phyloP scores from a whole-genome alignment of 108 stramenopile genomes.

The Skeletonema marinoi region DNA sequence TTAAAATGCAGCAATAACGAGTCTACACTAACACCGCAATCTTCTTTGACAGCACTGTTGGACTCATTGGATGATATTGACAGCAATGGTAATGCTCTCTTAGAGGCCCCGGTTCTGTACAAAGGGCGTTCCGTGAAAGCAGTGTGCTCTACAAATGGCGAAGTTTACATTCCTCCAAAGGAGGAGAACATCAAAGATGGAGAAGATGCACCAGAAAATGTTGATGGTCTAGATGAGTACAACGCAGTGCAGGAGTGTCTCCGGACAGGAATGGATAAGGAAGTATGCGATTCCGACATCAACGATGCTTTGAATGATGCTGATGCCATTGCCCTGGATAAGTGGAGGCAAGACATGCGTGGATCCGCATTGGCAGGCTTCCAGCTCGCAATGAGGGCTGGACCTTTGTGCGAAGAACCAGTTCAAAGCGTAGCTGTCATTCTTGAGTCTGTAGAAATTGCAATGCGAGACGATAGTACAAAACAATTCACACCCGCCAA shows the following conservation, averaged over 20 bases:
- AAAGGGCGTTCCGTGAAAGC: slow-evolving; percentile 37
- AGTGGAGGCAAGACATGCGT: slow-evolving; percentile 77
- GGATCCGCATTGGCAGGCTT: slow-evolving; percentile 84
- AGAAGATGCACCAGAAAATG: slow-evolving; percentile 15
- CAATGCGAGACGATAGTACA: slow-evolving; percentile 36
- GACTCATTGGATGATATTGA: slow-evolving; percentile 36
- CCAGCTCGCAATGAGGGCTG: slow-evolving; percentile 76
- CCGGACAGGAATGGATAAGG: slow-evolving; percentile 11
- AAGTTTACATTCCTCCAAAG: slow-evolving; percentile 44
- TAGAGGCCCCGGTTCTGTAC: slow-evolving; percentile 35
- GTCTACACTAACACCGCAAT: slow-evolving; percentile 25
- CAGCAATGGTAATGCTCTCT: slow-evolving; percentile 49
- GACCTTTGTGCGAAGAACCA: slow-evolving; percentile 90
- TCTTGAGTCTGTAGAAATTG: slow-evolving; percentile 82
- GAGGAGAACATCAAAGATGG: slow-evolving; percentile 14
- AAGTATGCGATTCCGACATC: background rate
- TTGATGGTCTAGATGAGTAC: slow-evolving; percentile 32
- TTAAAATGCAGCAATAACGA: slow-evolving; percentile 45
- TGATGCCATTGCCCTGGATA: slow-evolving; percentile 55
- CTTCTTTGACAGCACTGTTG: slow-evolving; percentile 48
- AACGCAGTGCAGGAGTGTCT: slow-evolving; percentile 13
- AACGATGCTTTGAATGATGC: slow-evolving; percentile 4
- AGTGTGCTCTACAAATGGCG: slow-evolving; percentile 45
- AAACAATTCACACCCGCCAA: slow-evolving; percentile 45
- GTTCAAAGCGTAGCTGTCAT: slow-evolving; percentile 79